These are phyloP conservation scores for Penicillium cinerascens DNA, from an alignment of 495 filamentous ascomycete genomes.

Conservation along the genomic window DNA sequence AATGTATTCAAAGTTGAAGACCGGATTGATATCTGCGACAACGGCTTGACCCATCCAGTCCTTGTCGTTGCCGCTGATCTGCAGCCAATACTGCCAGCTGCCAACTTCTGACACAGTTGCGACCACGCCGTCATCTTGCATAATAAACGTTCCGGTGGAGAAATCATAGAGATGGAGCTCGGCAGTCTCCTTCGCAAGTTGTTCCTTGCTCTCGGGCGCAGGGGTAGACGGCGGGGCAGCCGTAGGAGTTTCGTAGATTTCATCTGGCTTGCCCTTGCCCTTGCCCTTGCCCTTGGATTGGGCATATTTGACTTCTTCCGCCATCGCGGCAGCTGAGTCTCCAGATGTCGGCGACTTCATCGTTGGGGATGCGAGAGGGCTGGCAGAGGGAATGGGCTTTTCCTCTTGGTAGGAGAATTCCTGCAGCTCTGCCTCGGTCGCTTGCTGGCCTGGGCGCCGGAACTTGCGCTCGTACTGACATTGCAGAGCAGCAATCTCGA, in stretches of 20 bases:
- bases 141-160: conserved; percentile 71
- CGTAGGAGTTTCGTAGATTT: conserved; percentile 25
- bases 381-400: conserved; percentile 76
- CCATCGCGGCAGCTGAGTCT: conserved; percentile 42
- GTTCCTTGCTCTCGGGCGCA: conserved; percentile 66
- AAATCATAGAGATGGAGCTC: conserved; percentile 96
- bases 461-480: conserved; percentile 98
- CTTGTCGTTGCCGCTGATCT: conserved; percentile 71
- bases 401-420: conserved; percentile 79
- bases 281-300: conserved; percentile 40
- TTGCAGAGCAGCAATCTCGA: conserved; percentile 80
- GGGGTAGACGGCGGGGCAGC: conserved; percentile 53
- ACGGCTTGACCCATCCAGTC: conserved; percentile 89
- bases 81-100: conserved; percentile 93
- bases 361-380: conserved; percentile 66
- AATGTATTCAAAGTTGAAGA: conserved; percentile 97
- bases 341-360: conserved; percentile 39
- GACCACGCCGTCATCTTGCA: conserved; percentile 69
- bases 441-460: conserved; percentile 69
- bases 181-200: conserved; percentile 70
- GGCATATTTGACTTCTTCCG: conserved; percentile 45
- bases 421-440: conserved; percentile 74
- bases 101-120: conserved; percentile 85
- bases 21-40: conserved; percentile 87
- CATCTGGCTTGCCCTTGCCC: conserved; percentile 34